phyloP scores from a whole-genome alignment of 192 early-diverging fungal genomes.

The Coemansia aciculifera region DNA sequence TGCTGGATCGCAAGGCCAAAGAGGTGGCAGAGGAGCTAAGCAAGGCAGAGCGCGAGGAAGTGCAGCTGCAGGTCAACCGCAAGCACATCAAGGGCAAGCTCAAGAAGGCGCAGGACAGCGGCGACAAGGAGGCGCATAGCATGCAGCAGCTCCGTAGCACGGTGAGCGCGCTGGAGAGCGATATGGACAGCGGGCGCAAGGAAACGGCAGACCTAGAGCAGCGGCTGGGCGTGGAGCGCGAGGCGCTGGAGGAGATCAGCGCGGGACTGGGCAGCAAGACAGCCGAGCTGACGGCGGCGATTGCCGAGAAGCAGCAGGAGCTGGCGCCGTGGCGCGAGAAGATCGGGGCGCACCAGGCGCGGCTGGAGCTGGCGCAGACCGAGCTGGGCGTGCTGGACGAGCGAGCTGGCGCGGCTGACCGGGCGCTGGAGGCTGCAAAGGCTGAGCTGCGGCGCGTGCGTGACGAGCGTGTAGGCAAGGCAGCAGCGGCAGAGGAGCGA shows the following conservation, averaged over 20 bases:
- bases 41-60: constrained; percentile 74
- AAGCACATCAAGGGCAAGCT: constrained; percentile 77
- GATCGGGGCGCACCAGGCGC: constrained; percentile 70
- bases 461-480: constrained; percentile 46
- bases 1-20: constrained; percentile 61
- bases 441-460: constrained; percentile 50
- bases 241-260: constrained; percentile 73
- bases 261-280: constrained; percentile 87
- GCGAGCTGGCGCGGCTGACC: constrained; percentile 55
- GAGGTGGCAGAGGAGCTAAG: constrained; percentile 62
- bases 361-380: constrained; percentile 75
- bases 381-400: constrained; percentile 79
- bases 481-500: constrained; percentile 35
- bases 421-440: constrained; percentile 65
- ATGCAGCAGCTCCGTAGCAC: constrained; percentile 64
- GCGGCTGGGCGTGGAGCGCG: constrained; percentile 66
- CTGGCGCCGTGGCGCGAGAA: constrained; percentile 86
- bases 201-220: constrained; percentile 67
- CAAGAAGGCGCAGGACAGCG: constrained; percentile 71
- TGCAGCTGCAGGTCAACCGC: constrained; percentile 83
- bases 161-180: constrained; percentile 69
- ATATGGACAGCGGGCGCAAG: constrained; percentile 56
- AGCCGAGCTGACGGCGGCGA: constrained; percentile 71
- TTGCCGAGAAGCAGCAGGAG: constrained; percentile 82
- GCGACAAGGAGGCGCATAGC: constrained; percentile 66